Percentiles rank a stretch among this genome's conserved stretches.
Evolutionary conservation across 345 rosid genomes (phyloP).

Genomic region (Leavenworthia alabamica): DNA sequence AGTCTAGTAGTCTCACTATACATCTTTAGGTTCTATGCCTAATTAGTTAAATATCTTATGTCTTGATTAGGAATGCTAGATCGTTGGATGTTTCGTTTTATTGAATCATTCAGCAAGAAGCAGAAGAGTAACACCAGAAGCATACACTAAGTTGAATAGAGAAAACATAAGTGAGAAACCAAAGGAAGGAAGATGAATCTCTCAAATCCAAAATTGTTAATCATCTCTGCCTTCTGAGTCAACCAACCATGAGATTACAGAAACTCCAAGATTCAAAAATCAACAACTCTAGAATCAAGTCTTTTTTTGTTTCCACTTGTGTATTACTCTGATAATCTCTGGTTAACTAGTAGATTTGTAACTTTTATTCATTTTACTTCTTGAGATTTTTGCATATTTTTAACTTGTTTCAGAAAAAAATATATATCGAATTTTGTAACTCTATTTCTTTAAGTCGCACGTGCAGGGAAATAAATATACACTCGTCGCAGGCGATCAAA

Average conservation of each 20-base stretch:
- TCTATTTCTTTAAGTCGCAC: neutral
- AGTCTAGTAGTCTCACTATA: neutral
- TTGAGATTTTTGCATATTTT: neutral
- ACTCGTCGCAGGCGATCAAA: neutral
- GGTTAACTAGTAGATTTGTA: slow-evolving; percentile 23
- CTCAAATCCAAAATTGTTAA: slow-evolving; percentile 1
- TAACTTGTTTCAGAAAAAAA: neutral
- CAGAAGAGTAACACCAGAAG: slow-evolving; percentile 13
- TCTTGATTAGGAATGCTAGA: slow-evolving; percentile 75
- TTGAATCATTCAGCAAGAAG: slow-evolving; percentile 59
- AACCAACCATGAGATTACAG: neutral
- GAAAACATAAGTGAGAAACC: slow-evolving; percentile 3
- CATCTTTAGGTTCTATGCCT: neutral
- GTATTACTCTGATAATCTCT: slow-evolving; percentile 11
- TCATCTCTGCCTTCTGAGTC: slow-evolving; percentile 14
- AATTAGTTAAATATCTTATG: neutral
- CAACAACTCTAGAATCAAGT: slow-evolving; percentile 1
- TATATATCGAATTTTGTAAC: neutral
- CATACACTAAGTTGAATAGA: slow-evolving; percentile 16
- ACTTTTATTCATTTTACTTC: neutral
- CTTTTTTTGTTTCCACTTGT: neutral
- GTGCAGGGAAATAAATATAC: neutral
- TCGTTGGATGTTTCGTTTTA: slow-evolving; percentile 89
- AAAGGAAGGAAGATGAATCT: slow-evolving; percentile 12
- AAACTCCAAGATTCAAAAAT: neutral